Evolutionary conservation across 257 asterid genomes (phyloP), one percentile per base, ranked within the genome.

Genomic region (Gynochthodes officinalis): DNA sequence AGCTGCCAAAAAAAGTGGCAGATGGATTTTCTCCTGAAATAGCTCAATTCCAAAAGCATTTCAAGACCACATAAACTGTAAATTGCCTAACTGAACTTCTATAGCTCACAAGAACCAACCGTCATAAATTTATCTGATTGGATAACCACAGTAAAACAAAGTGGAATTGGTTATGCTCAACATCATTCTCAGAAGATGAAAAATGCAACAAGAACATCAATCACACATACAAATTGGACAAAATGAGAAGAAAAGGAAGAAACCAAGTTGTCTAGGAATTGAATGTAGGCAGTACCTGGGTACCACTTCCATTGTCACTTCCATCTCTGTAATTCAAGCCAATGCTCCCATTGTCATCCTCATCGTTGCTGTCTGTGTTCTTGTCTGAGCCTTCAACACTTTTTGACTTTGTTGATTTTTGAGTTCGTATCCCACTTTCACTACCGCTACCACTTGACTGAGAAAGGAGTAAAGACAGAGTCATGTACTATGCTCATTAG

Each of bases 401-500:
- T 73, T 50, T 81, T 59, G 83, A 73, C 74, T 81, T 75, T 28
- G 76, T 75, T 1, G 85, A 83, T 69, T 76, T 83, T 72, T 83
- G 73, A 27, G 82, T 81, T 35, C 75, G 82, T 63, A 78, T 76
- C 25, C 87, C 87, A 81, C 87, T 83, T 70, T 76, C 87, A 73
- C 87, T 83, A 30, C 87, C 87, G 49, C 87, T 83, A 37, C 87
- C 87, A n/a, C 87, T 77, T 18, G 87, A 80, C 87, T 83, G 80
- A 28, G 63, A 61, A 65, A 64, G 54, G 54, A 48, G n/a, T 53
- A 68, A 65, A 73, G 46, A 63, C 32, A 54, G 46, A 73, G 5
- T 32, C 43, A 19, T 15, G 57, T 21, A 0, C 33, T 3, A 53
- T 2, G 25, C 42, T 43, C 7, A 32, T 68, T 50, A 48, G 43